A percentile compares a stretch with the other conserved stretches of the same genome.
These are phyloP conservation scores for Breviolum minutum DNA, from an alignment of 73 alveolate species.

Conservation along the genomic window DNA sequence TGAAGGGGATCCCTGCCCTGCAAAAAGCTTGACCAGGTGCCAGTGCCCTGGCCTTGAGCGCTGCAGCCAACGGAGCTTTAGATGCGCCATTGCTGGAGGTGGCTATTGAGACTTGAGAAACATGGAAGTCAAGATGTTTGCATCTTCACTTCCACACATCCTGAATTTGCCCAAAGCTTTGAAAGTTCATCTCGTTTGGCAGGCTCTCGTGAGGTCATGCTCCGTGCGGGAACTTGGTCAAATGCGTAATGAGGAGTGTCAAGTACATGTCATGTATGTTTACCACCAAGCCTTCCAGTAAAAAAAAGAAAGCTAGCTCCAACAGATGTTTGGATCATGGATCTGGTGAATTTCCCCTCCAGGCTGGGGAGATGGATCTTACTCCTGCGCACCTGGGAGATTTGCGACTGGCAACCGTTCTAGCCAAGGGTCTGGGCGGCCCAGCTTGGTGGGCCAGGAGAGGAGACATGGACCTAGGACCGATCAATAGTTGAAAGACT, in stretches of 20 bases:
- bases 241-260: not conserved
- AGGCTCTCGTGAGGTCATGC: not conserved
- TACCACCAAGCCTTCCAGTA: not conserved
- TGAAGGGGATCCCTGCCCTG: not conserved
- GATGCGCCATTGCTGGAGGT: conserved; percentile 43
- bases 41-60: conserved; percentile 13
- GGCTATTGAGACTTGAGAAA: not conserved
- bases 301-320: not conserved
- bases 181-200: too few species aligned
- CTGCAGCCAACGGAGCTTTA: conserved; percentile 34
- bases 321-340: not conserved
- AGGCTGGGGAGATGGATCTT: conserved; percentile 29
- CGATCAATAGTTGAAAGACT: too few species aligned
- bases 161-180: too few species aligned
- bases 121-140: too few species aligned
- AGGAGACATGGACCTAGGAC: too few species aligned
- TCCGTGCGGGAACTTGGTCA: not conserved
- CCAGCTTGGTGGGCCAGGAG: not conserved
- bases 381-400: conserved; percentile 39
- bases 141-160: too few species aligned
- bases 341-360: not conserved
- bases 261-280: not conserved
- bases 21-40: not conserved
- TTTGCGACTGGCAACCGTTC: not conserved
- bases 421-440: not conserved